Evolutionary conservation across 1,139 yeast species (phyloP), one percentile per base, ranked within the genome.

Genomic region (Magnusiomyces paraingens): DNA sequence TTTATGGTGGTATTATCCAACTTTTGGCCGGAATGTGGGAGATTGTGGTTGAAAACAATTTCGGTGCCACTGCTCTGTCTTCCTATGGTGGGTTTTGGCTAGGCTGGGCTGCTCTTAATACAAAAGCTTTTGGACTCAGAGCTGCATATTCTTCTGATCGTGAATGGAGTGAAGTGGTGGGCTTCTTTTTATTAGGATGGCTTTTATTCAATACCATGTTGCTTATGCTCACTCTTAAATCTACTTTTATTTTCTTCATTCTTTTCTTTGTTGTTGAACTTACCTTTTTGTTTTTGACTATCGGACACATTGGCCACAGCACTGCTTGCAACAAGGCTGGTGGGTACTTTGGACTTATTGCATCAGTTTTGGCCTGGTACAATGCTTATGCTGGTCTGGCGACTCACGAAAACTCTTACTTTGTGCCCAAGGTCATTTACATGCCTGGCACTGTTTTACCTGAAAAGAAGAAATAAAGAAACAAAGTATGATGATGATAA

Each of bases 41-140:
- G 66, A 76, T 85, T 69, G 68, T 67, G 0, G 59, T 67, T 39
- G 94, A 89, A 63, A 87, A 88, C 73, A 83, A 95, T 52, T 90
- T 88, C 74, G 96, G 95, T 79, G 96, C 87, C 57, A 80, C 87
- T 50, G 94, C 93, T 2, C 77, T 89, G 57, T 72, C 84, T 22
- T 84, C 94, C 10, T 90, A 64, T 66, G 96, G 94, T 57, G 95
- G 91, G 0, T 90, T 88, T 70, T 90, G 96, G 96, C 76, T 86
- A 69, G 75, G 90, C 42, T 78, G 69, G 61, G 91, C 83, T 57
- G 90, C 91, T 20, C 77, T 89, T 57, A 74, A 80, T 57, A 81
- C 83, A 55, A 82, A 84, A 20, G 77, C 84, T 66, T 89, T 89
- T 69, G 90, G 91, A 48, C 83, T 89, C 59, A 72, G 69, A n/a